Evolutionary conservation across 1,284 basidiomycete species (phyloP).

Genomic region (Cystobasidiaceae sp.): DNA sequence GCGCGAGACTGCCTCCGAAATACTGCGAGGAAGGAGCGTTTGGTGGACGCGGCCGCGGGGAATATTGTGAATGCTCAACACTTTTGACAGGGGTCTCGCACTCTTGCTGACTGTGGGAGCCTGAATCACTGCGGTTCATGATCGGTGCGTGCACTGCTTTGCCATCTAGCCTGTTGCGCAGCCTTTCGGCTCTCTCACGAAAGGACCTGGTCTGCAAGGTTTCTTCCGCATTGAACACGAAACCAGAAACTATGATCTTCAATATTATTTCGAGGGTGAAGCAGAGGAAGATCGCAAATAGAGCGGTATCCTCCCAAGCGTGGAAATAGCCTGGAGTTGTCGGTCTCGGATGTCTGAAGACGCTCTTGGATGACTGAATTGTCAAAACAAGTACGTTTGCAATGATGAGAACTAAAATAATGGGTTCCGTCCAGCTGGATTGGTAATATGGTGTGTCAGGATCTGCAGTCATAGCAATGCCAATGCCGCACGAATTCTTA

Average conservation of each 20-base stretch:
- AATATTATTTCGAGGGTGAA: slow-evolving; percentile 89
- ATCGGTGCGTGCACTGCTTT: neutral
- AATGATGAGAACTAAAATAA: slow-evolving; percentile 76
- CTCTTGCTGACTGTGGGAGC: too few species aligned
- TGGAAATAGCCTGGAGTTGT: slow-evolving; percentile 67
- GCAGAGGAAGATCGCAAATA: slow-evolving; percentile 74
- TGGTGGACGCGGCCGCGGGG: too few species aligned
- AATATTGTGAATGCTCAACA: too few species aligned
- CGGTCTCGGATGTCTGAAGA: slow-evolving; percentile 51
- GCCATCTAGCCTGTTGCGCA: neutral
- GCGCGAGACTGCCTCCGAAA: too few species aligned
- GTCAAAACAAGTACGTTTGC: slow-evolving; percentile 76
- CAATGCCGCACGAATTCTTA: slow-evolving; percentile 52
- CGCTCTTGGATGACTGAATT: slow-evolving; percentile 61
- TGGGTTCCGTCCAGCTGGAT: slow-evolving; percentile 67
- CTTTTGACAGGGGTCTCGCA: too few species aligned
- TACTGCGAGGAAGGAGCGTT: too few species aligned
- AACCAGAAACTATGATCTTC: slow-evolving; percentile 83
- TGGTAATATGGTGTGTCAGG: neutral
- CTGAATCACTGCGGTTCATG: neutral
- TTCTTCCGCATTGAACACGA: slow-evolving; percentile 77
- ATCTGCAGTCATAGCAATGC: too few species aligned
- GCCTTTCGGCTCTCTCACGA: neutral
- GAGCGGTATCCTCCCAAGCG: slow-evolving; percentile 75
- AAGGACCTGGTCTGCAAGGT: slow-evolving; percentile 49